Base-by-base conservation (phyloP, 306 rosid genomes). In the Cucurbita moschata region DNA sequence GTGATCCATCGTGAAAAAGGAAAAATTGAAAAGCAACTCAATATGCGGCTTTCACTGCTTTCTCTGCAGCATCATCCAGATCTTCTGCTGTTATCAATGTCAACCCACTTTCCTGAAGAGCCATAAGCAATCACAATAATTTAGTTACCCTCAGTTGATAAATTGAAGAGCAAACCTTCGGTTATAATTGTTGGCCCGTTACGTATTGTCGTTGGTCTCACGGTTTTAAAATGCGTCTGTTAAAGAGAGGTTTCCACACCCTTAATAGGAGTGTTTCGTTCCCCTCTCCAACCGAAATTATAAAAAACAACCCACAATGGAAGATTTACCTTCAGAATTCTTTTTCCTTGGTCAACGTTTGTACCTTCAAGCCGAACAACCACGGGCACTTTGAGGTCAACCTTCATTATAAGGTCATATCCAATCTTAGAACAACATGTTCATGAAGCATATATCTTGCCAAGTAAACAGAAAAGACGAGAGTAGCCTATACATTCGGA, bases 291-390 rank as follows among this genome's bases (percentile, higher is more conserved):
- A 30, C 35, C 35, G 4, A 30, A 30, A 30, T 30, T 23, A 13
- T 9, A 46, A 3, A 4, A 37, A 8, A 10, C 6, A 5, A 3
- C 1, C 19, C 4, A 42, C 4, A 19, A 30, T 60, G 0, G 18
- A 15, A 14, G 43, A 60, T 30, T 19, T 80, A 83, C 92, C 98
- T 94, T 94, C 78, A 94, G 77, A 77, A 89, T 94, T 84, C 90
- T 85, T 85, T 89, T 94, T 74, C 99, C 99, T 79, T 91, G 87
- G 73, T 91, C 99, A 49, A 94, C 97, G 10, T 94, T 94, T 75
- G 99, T 94, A 83, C 99, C 99, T 83, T 94, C 99, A 43, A 94
- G 99, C 71, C 99, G 96, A 76, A 94, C 99, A 18, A 94, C 10
- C 74, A 94, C 99, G 7, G 99, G 99, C 65, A 94, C 99, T 81